A percentile compares a stretch with the other conserved stretches of the same genome.
Conservation (phyloP, 78 protist species). For the Polysphondylium violaceum region DNA sequence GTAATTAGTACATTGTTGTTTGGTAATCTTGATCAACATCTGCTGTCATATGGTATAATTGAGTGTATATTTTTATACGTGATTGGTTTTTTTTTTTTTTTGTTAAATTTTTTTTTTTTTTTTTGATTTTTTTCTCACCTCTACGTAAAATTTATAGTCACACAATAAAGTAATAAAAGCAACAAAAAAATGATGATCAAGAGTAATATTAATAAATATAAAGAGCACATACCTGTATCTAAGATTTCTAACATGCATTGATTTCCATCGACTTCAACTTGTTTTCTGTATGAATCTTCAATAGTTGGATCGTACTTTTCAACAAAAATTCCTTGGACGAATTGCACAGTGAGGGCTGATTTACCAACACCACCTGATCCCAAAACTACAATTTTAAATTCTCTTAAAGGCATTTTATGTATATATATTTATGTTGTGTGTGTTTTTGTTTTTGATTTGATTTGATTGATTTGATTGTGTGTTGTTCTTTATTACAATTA, state of each 20-base stretch:
- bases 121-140: background rate
- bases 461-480: background rate
- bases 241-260: constrained; percentile 93
- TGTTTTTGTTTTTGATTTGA: background rate
- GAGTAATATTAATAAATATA: constrained; percentile 40
- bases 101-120: background rate
- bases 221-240: constrained; percentile 95
- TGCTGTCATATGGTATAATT: no score
- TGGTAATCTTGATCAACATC: no score
- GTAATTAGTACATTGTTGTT: background rate
- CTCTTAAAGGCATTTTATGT: constrained; percentile 75
- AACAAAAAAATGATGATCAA: no score
- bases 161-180: no score
- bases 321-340: constrained; percentile 88
- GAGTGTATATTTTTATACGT: no score
- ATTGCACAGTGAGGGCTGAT: constrained; percentile 84
- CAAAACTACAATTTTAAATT: constrained; percentile 84
- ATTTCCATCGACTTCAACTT: constrained; percentile 91
- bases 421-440: background rate
- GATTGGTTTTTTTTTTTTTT: background rate
- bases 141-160: no score
- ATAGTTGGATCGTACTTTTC: constrained; percentile 88
- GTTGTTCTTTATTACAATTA: background rate
- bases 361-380: constrained; percentile 89
- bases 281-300: constrained; percentile 96